Percentiles rank a stretch among this genome's conserved stretches.
phyloP scores from a whole-genome alignment of 148 eudicot species.

The Rhododendron molle region DNA sequence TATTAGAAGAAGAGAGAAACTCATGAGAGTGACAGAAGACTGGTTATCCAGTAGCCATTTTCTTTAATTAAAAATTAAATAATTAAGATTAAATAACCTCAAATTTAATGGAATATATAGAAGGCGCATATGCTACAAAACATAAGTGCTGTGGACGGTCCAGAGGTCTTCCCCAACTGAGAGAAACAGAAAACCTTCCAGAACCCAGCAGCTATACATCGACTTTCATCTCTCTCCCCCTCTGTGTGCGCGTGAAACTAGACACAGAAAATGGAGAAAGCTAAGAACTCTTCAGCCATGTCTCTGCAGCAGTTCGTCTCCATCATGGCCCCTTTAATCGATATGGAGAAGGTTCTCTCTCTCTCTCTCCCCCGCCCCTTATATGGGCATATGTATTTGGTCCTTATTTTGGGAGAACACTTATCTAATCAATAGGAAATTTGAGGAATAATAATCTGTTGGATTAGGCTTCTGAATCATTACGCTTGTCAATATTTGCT shows the following conservation, averaged over 20 bases:
- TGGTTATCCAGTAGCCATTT: no score
- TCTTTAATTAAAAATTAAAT: no score
- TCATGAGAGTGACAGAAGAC: no score
- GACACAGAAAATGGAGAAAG: neutral
- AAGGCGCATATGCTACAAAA: no score
- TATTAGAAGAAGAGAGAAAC: no score
- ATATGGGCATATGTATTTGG: neutral
- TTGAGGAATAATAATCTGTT: neutral
- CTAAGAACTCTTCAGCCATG: constrained; percentile 1
- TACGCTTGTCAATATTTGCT: neutral
- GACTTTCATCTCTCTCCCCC: no score
- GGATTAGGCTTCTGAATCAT: neutral
- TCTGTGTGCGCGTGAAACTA: neutral
- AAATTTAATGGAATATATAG: no score
- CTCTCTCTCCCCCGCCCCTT: neutral
- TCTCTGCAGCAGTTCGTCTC: constrained; percentile 73
- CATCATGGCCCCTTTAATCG: constrained; percentile 73
- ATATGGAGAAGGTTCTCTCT: constrained; percentile 68
- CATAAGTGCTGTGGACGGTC: no score
- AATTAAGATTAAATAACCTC: no score
- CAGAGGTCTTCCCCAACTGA: no score
- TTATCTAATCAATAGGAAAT: neutral
- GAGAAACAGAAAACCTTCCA: no score
- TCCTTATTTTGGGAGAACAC: neutral
- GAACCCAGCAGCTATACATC: no score